These are phyloP conservation scores for Harringtonia lauricola DNA, from an alignment of 2,329 filamentous ascomycete species.

Conservation along the genomic window DNA sequence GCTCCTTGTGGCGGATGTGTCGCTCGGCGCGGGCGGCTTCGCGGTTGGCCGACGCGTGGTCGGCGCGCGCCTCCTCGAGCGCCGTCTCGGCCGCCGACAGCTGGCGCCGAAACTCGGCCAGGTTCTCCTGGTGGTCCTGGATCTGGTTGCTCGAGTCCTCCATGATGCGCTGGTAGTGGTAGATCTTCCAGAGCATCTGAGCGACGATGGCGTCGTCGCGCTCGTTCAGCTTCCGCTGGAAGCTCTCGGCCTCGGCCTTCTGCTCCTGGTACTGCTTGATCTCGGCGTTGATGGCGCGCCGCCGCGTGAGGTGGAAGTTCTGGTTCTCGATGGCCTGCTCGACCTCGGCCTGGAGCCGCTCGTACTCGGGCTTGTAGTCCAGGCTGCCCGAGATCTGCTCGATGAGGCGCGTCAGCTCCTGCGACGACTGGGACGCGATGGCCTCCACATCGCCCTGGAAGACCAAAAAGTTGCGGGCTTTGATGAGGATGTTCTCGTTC, in stretches of 20 bases:
- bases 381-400: conserved; percentile 96
- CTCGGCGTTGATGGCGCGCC: conserved; percentile 91
- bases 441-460: conserved; percentile 98
- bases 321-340: conserved; percentile 85
- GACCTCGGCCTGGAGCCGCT: conserved; percentile 73
- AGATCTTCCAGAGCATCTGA: conserved; percentile 93
- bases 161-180: conserved; percentile 87
- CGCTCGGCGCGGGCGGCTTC: conserved; percentile 73
- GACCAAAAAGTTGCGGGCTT: conserved; percentile 93
- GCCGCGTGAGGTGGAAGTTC: conserved; percentile 75
- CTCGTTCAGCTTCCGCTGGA: conserved; percentile 81
- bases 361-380: conserved; percentile 91
- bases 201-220: conserved; percentile 84
- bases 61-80: conserved; percentile 70
- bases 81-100: conserved; percentile 74
- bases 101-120: conserved; percentile 84
- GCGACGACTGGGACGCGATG: conserved; percentile 89
- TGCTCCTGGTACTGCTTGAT: conserved; percentile 97
- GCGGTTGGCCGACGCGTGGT: conserved; percentile 67
- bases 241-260: conserved; percentile 90
- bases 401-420: conserved; percentile 84
- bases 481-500: conserved; percentile 92
- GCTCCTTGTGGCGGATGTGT: conserved; percentile 75
- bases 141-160: conserved; percentile 86
- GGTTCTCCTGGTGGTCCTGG: conserved; percentile 83